A percentile compares a stretch with the other conserved stretches of the same genome.
These are phyloP conservation scores for Sugiyamaella lignohabitans DNA, from an alignment of 805 yeast species.

Conservation along the genomic window DNA sequence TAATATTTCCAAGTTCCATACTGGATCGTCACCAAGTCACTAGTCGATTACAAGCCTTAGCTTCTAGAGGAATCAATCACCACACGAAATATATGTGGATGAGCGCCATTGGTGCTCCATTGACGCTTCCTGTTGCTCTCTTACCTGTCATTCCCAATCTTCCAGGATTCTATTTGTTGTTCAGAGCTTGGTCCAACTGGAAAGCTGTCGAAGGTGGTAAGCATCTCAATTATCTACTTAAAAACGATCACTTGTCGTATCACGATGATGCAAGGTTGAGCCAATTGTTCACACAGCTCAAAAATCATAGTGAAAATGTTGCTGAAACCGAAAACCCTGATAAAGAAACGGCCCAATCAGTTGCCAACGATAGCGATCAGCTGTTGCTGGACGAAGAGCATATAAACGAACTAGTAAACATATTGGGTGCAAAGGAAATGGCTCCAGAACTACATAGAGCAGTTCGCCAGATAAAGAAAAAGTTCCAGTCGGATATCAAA, in stretches of 20 bases:
- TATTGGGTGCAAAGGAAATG: constrained; percentile 34
- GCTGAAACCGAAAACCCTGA: no score
- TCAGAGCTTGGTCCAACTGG: constrained; percentile 76
- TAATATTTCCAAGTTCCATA: constrained; percentile 45
- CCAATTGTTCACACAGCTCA: constrained; percentile 14
- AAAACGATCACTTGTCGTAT: constrained; percentile 35
- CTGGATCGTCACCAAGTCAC: constrained; percentile 29
- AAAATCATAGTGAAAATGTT: constrained; percentile 14
- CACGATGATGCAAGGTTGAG: constrained; percentile 14
- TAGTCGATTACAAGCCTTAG: constrained; percentile 39
- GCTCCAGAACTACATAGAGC: constrained; percentile 25
- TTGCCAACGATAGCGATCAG: background rate
- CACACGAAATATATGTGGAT: constrained; percentile 52
- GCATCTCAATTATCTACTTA: constrained; percentile 56
- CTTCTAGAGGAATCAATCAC: constrained; percentile 39
- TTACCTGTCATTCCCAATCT: constrained; percentile 86
- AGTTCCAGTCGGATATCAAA: background rate
- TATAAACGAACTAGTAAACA: constrained; percentile 40
- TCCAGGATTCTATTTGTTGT: constrained; percentile 82
- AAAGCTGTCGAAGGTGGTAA: constrained; percentile 70
- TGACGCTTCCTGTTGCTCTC: constrained; percentile 72
- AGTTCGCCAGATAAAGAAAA: constrained; percentile 19
- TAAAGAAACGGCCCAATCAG: background rate
- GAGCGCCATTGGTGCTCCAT: constrained; percentile 59
- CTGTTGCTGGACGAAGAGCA: constrained; percentile 40